These are phyloP conservation scores for Eremochloa ophiuroides DNA, from an alignment of 176 grass and related monocot species.

Conservation along the genomic window DNA sequence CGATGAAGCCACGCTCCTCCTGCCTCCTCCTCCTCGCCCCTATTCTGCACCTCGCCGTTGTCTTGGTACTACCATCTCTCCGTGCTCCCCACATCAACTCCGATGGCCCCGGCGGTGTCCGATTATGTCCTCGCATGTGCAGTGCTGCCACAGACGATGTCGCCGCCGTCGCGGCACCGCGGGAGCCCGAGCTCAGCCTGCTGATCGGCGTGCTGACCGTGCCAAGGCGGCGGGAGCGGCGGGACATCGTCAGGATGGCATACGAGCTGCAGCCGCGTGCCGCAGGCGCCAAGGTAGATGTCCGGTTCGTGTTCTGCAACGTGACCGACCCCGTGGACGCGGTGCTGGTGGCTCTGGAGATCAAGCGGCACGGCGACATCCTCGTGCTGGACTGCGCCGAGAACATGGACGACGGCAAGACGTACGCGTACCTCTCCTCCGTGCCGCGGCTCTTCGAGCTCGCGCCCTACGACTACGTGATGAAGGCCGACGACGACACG, in stretches of 20 bases:
- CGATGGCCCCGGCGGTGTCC: background rate
- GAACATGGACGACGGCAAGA: conserved; percentile 47
- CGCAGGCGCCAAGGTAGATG: too few species aligned
- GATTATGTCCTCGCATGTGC: background rate
- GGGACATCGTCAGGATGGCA: conserved; percentile 54
- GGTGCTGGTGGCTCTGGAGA: too few species aligned
- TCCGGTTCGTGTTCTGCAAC: too few species aligned
- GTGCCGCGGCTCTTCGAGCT: background rate
- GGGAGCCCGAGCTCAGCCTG: conserved; percentile 37
- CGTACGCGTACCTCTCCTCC: conserved; percentile 49
- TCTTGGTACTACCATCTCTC: background rate
- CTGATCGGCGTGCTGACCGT: conserved; percentile 64
- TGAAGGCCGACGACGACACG: conserved; percentile 66
- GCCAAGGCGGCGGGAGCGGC: conserved; percentile 51
- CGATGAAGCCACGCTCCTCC: conserved; percentile 13
- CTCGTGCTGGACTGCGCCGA: too few species aligned
- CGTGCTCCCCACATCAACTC: background rate
- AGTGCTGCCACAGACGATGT: background rate
- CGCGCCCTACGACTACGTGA: conserved; percentile 55
- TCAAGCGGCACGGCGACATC: too few species aligned
- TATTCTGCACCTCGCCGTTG: conserved; percentile 11
- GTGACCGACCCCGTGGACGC: too few species aligned
- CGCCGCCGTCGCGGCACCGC: background rate
- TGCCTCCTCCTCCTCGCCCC: conserved; percentile 17
- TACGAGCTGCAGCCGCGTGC: conserved; percentile 50